Conservation (phyloP, 1,139 yeast genomes). For the Scheffersomyces parashehatae region DNA sequence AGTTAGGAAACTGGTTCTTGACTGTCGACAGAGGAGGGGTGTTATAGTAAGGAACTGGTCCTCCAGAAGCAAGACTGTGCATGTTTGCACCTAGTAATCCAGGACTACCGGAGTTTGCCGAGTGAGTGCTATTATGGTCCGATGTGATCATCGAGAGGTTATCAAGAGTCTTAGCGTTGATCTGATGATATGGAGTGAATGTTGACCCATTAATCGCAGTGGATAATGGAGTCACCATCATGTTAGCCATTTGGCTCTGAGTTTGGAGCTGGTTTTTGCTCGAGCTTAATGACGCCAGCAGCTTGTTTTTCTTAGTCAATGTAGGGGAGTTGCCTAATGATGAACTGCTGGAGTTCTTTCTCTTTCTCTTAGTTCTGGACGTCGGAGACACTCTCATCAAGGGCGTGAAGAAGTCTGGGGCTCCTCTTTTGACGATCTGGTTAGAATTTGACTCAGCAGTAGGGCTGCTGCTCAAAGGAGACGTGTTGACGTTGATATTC, state of each 20-base stretch:
- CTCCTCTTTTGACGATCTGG: slow-evolving; percentile 40
- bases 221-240: slow-evolving; percentile 24
- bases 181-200: slow-evolving; percentile 22
- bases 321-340: slow-evolving; percentile 8
- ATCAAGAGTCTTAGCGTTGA: slow-evolving; percentile 39
- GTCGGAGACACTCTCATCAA: slow-evolving; percentile 47
- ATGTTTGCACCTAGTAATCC: not conserved
- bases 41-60: slow-evolving; percentile 10
- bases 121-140: not conserved
- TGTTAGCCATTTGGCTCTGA: slow-evolving; percentile 9
- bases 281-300: not conserved
- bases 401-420: slow-evolving; percentile 49
- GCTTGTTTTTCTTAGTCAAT: slow-evolving; percentile 4
- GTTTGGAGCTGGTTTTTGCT: slow-evolving; percentile 4
- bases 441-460: slow-evolving; percentile 37
- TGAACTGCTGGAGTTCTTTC: slow-evolving; percentile 9
- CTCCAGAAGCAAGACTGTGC: not conserved
- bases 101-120: not conserved
- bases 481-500: slow-evolving; percentile 44
- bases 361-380: slow-evolving; percentile 14
- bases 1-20: slow-evolving; percentile 14
- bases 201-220: slow-evolving; percentile 16
- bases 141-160: slow-evolving; percentile 33
- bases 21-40: slow-evolving; percentile 21
- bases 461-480: slow-evolving; percentile 20